Conservation (phyloP, 345 rosid genomes). For the Eucalyptus urophylla region DNA sequence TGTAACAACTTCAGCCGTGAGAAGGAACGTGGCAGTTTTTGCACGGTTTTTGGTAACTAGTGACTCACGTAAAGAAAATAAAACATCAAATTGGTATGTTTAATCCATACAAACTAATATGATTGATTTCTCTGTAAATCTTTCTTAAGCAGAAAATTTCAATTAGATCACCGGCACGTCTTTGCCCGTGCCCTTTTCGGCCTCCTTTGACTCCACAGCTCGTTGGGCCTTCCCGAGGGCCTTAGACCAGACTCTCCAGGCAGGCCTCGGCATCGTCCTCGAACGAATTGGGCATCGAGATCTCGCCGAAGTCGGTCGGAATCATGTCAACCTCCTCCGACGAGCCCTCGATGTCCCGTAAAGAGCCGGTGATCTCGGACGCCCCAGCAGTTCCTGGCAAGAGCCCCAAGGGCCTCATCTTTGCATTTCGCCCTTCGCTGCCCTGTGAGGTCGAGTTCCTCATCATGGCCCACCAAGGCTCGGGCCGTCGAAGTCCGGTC, state of each 20-base stretch:
- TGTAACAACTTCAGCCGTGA: no score
- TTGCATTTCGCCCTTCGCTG: not conserved
- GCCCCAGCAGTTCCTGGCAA: not conserved
- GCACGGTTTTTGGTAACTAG: not conserved
- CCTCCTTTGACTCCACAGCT: not conserved
- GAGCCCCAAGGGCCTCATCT: not conserved
- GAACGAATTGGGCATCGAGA: not conserved
- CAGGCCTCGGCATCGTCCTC: not conserved
- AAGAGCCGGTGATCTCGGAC: not conserved
- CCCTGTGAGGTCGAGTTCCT: not conserved
- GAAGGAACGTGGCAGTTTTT: not conserved
- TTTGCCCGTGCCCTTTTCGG: not conserved
- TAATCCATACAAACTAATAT: no score
- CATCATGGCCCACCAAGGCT: no score
- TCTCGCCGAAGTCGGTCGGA: accelerated
- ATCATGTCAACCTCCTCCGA: not conserved
- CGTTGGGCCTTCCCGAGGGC: not conserved
- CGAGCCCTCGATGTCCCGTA: not conserved
- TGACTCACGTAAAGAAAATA: not conserved
- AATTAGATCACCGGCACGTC: not conserved
- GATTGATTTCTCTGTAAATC: not conserved
- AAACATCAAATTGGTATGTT: not conserved
- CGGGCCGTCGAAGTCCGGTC: not conserved
- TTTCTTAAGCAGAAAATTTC: not conserved
- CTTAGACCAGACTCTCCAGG: not conserved